Percentiles rank a stretch among this genome's conserved stretches.
These are phyloP conservation scores for Colletotrichum filicis DNA, from an alignment of 2,329 filamentous ascomycete genomes.

Conservation along the genomic window DNA sequence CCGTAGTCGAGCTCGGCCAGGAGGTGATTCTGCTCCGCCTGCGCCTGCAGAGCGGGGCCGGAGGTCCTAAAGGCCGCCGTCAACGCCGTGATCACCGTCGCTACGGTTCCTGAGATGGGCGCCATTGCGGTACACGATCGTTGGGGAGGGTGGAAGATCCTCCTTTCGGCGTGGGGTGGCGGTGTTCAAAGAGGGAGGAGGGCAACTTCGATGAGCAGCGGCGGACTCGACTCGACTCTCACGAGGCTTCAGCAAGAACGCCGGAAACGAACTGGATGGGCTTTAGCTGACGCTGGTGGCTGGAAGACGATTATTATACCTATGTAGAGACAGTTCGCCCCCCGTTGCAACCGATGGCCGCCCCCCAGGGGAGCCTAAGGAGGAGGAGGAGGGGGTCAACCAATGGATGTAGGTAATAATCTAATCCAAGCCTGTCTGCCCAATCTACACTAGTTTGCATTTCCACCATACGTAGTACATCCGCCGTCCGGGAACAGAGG, in stretches of 20 bases:
- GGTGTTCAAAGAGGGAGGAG: not conserved
- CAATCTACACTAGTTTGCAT: not conserved
- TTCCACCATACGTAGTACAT: not conserved
- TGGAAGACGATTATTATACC: not conserved
- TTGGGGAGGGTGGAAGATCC: not conserved
- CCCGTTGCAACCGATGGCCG: too few species aligned
- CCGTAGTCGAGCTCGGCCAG: conserved; percentile 55
- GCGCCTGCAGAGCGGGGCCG: conserved; percentile 14
- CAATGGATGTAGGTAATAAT: not conserved
- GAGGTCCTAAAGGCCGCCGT: conserved; percentile 5
- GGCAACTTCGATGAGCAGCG: not conserved
- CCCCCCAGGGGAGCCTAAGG: too few species aligned
- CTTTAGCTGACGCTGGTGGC: not conserved
- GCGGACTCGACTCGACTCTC: not conserved
- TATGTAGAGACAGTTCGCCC: not conserved
- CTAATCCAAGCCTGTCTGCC: not conserved
- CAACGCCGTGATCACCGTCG: not conserved
- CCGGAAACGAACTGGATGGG: not conserved
- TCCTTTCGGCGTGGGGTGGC: not conserved
- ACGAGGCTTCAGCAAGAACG: not conserved
- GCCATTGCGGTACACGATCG: conserved; percentile 7
- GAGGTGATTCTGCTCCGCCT: conserved; percentile 19
- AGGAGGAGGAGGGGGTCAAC: not conserved
- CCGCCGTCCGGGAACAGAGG: not conserved
- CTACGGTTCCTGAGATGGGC: conserved; percentile 8